Conservation (phyloP, 1,284 basidiomycete genomes). For the Ganoderma resinaceum region DNA sequence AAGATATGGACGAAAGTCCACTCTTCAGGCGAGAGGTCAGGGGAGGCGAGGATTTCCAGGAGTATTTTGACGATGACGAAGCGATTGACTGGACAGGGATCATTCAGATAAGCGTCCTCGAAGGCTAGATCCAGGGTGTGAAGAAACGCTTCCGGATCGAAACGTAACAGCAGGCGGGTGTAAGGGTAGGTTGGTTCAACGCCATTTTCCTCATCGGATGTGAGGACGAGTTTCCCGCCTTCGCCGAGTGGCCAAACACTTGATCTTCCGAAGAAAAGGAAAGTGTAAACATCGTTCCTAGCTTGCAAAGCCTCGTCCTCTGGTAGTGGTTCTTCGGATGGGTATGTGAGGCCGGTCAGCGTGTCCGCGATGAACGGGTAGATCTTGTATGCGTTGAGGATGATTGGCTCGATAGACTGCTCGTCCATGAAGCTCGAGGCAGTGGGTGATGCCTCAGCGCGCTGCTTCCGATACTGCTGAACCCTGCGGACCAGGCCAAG, state of each 20-base stretch:
- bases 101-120: conserved; percentile 92
- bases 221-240: conserved; percentile 76
- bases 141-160: conserved; percentile 95
- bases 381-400: conserved; percentile 89
- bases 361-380: conserved; percentile 91
- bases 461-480: conserved; percentile 55
- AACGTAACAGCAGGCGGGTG: conserved; percentile 81
- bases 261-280: conserved; percentile 86
- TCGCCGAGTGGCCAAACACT: conserved; percentile 80
- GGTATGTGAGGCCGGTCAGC: conserved; percentile 89
- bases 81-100: conserved; percentile 74
- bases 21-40: conserved; percentile 65
- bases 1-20: conserved; percentile 93
- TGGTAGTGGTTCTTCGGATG: conserved; percentile 78
- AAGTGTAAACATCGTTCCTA: conserved; percentile 77
- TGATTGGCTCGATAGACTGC: conserved; percentile 60
- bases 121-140: conserved; percentile 95
- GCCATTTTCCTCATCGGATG: conserved; percentile 73
- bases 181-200: conserved; percentile 90
- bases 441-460: conserved; percentile 43
- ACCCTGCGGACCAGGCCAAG: conserved; percentile 79
- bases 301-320: conserved; percentile 71
- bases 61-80: conserved; percentile 88
- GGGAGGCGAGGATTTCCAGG: conserved; percentile 76
- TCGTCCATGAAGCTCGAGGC: conserved; percentile 42